These are phyloP conservation scores for Solanum lignicaule DNA, from an alignment of 257 asterid species.

Conservation along the genomic window DNA sequence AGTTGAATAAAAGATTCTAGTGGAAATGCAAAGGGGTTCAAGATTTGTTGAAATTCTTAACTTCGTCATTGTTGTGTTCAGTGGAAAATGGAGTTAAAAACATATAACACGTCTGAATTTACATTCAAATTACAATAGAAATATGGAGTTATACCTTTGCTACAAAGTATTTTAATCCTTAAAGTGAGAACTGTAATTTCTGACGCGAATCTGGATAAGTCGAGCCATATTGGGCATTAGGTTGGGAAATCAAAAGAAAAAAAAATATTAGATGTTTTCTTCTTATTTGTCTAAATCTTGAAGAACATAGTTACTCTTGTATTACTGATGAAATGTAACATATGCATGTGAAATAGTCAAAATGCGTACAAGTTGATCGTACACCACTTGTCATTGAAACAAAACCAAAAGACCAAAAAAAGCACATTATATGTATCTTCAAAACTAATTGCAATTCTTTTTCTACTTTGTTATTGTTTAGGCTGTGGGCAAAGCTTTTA, in stretches of 20 bases:
- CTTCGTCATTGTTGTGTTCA: background rate
- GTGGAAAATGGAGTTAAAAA: background rate
- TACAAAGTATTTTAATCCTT: background rate
- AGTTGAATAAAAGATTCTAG: background rate
- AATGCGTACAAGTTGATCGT: background rate
- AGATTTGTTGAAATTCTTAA: background rate
- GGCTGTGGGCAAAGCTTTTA: constrained; percentile 23
- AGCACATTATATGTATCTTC: background rate
- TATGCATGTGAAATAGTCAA: background rate
- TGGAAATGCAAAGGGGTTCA: background rate
- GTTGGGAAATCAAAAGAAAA: background rate
- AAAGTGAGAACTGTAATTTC: background rate
- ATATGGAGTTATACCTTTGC: background rate
- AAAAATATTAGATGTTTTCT: background rate
- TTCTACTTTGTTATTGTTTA: background rate
- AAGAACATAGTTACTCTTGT: background rate
- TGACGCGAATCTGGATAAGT: background rate
- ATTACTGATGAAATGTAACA: background rate
- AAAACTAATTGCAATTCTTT: background rate
- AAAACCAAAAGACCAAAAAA: background rate
- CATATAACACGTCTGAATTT: background rate
- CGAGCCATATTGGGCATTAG: background rate
- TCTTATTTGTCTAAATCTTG: background rate
- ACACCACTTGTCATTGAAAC: background rate
- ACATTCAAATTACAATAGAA: background rate